Percentiles rank a stretch among this genome's conserved stretches.
phyloP scores from a whole-genome alignment of 2,329 filamentous ascomycete genomes.

The Decorospora gaudefroyi region DNA sequence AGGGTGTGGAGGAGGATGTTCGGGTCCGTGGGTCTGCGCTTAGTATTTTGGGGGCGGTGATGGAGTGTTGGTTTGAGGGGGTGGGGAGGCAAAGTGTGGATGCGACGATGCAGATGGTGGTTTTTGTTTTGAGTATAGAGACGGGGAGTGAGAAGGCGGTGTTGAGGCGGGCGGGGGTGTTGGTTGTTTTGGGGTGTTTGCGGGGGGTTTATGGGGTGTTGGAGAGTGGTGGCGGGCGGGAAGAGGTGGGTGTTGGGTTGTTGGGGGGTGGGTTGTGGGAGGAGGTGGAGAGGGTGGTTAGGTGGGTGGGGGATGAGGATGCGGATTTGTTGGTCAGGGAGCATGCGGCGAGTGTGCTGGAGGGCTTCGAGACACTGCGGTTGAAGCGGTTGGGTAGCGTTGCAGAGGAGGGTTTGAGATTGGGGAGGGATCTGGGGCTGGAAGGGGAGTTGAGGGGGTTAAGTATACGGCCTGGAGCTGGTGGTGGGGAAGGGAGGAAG shows the following conservation, averaged over 20 bases:
- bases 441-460: conserved; percentile 53
- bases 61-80: conserved; percentile 60
- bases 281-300: conserved; percentile 65
- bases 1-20: conserved; percentile 68
- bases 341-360: conserved; percentile 68
- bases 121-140: conserved; percentile 68
- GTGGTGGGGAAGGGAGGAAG: conserved; percentile 37
- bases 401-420: conserved; percentile 27
- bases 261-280: conserved; percentile 60
- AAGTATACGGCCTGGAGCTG: conserved; percentile 43
- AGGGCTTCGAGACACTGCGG: conserved; percentile 67
- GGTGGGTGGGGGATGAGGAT: conserved; percentile 68
- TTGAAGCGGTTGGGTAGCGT: conserved; percentile 57
- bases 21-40: conserved; percentile 71
- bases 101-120: conserved; percentile 64
- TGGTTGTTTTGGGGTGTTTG: conserved; percentile 66
- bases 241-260: conserved; percentile 53
- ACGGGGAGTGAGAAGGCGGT: conserved; percentile 64
- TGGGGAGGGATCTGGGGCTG: conserved; percentile 38
- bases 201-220: conserved; percentile 60
- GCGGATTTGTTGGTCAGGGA: conserved; percentile 69
- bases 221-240: too few relatives aligned
- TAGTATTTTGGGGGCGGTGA: conserved; percentile 63
- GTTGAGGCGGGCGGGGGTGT: conserved; percentile 66
- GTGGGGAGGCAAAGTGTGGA: conserved; percentile 46